phyloP scores from a whole-genome alignment of 108 stramenopile species.

The Craspedostauros australis region DNA sequence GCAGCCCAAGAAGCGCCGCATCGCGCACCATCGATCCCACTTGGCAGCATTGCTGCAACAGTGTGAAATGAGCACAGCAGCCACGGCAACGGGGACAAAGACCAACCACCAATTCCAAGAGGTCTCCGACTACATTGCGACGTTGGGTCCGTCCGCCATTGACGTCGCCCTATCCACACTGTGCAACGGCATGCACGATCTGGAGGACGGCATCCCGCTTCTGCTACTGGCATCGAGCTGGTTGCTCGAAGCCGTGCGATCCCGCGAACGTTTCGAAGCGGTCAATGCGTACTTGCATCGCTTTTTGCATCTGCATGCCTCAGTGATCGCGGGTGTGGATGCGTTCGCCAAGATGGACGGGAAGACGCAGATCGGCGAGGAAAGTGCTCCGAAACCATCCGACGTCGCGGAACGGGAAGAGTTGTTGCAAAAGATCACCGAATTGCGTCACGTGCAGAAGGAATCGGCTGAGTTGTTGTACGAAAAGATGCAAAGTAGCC shows the following conservation, averaged over 20 bases:
- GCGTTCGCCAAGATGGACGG: constrained; percentile 5
- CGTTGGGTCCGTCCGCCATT: constrained; percentile 85
- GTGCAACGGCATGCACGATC: constrained; percentile 79
- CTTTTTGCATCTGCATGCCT: constrained; percentile 71
- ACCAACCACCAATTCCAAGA: constrained; percentile 22
- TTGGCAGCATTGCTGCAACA: constrained; percentile 59
- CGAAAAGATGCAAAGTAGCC: constrained; percentile 69
- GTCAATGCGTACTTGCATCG: constrained; percentile 85
- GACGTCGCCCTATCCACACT: constrained; percentile 84
- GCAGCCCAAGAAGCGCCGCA: constrained; percentile 36
- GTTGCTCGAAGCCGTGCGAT: constrained; percentile 67
- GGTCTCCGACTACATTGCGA: constrained; percentile 66
- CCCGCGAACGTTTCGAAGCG: constrained; percentile 75
- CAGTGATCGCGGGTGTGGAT: constrained; percentile 56
- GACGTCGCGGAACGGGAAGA: constrained; percentile 32
- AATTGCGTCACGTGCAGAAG: constrained; percentile 42
- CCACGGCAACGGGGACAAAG: too few species aligned
- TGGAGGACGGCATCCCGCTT: constrained; percentile 75
- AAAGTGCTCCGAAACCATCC: constrained; percentile 11
- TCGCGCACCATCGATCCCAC: constrained; percentile 58
- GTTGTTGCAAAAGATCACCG: constrained; percentile 34
- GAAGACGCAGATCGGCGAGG: not conserved
- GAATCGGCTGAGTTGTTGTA: constrained; percentile 46
- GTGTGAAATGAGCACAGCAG: too few species aligned
- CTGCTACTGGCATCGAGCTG: constrained; percentile 57